Evolutionary conservation across 768 basidiomycete species (phyloP).

Genomic region (Royoungia palumana): DNA sequence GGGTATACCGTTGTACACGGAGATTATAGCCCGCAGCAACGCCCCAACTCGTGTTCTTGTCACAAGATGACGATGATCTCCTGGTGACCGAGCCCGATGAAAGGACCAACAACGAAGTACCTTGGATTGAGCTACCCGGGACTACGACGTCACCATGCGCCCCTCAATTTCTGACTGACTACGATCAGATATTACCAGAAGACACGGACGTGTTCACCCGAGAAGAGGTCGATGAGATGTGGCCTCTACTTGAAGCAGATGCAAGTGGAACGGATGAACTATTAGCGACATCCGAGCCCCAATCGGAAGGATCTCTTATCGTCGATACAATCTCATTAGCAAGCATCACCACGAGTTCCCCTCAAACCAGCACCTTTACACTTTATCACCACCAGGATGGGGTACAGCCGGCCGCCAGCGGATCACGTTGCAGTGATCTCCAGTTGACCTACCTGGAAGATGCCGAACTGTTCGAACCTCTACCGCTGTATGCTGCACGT

Average conservation of each 20-base stretch:
- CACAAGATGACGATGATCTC: constrained; percentile 22
- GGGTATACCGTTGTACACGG: constrained; percentile 2
- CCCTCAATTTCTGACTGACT: not conserved
- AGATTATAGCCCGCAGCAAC: constrained; percentile 17
- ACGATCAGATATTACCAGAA: constrained; percentile 4
- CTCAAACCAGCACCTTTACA: constrained; percentile 8
- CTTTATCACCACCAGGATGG: constrained; percentile 18
- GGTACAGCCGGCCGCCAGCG: constrained; percentile 11
- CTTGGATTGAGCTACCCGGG: constrained; percentile 18
- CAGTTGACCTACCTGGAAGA: constrained; percentile 17
- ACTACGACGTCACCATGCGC: constrained; percentile 3
- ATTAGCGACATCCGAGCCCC: not conserved
- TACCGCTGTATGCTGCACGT: constrained; percentile 12
- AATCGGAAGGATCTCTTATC: constrained; percentile 28
- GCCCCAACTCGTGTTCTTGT: constrained; percentile 4
- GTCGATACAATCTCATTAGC: constrained; percentile 15
- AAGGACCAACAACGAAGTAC: constrained; percentile 1
- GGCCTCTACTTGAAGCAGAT: constrained; percentile 9
- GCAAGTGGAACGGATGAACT: not conserved
- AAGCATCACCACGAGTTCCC: constrained; percentile 16
- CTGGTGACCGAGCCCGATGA: constrained; percentile 15
- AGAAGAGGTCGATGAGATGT: constrained; percentile 16
- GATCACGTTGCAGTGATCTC: constrained; percentile 10
- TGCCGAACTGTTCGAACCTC: constrained; percentile 9
- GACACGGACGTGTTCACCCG: constrained; percentile 15